phyloP scores from a whole-genome alignment of 2,329 filamentous ascomycete genomes.

The Stagonosporopsis vannaccii region DNA sequence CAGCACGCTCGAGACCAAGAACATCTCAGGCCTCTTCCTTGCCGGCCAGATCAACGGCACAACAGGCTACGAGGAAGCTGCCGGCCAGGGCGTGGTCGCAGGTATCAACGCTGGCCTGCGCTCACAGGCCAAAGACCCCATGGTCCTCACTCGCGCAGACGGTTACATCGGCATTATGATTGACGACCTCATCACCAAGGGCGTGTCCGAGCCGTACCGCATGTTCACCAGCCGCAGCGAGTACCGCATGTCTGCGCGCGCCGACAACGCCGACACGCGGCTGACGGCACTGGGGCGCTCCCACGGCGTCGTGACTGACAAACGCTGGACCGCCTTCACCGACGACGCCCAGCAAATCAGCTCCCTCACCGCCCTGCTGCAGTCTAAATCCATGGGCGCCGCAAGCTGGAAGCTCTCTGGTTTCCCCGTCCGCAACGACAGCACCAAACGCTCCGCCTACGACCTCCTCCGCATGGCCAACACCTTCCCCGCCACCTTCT shows the following conservation, averaged over 20 bases:
- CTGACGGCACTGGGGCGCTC: conserved; percentile 79
- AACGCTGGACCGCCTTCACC: conserved; percentile 75
- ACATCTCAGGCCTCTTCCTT: conserved; percentile 85
- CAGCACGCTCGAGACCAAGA: conserved; percentile 92
- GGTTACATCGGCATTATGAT: conserved; percentile 99
- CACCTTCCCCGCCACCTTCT: conserved; percentile 65
- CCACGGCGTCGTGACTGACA: conserved; percentile 80
- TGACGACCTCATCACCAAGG: conserved; percentile 95
- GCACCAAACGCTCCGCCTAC: conserved; percentile 72
- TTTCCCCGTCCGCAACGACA: conserved; percentile 72
- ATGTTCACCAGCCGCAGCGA: conserved; percentile 98
- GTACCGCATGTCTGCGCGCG: conserved; percentile 89
- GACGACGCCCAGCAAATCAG: conserved; percentile 72
- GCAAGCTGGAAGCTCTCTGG: conserved; percentile 73
- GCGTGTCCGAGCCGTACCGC: conserved; percentile 93
- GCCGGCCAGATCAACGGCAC: conserved; percentile 98
- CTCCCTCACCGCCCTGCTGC: conserved; percentile 69
- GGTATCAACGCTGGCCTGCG: conserved; percentile 93
- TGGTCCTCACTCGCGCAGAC: conserved; percentile 80
- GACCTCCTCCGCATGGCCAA: conserved; percentile 74
- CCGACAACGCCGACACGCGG: conserved; percentile 91
- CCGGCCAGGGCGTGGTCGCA: conserved; percentile 89
- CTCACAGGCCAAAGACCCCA: conserved; percentile 68
- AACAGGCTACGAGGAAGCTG: conserved; percentile 96
- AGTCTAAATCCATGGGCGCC: conserved; percentile 64